Evolutionary conservation across 2,329 filamentous ascomycete genomes (phyloP), one percentile per base, ranked within the genome.

Genomic region (Aaosphaeria pasadenensis): DNA sequence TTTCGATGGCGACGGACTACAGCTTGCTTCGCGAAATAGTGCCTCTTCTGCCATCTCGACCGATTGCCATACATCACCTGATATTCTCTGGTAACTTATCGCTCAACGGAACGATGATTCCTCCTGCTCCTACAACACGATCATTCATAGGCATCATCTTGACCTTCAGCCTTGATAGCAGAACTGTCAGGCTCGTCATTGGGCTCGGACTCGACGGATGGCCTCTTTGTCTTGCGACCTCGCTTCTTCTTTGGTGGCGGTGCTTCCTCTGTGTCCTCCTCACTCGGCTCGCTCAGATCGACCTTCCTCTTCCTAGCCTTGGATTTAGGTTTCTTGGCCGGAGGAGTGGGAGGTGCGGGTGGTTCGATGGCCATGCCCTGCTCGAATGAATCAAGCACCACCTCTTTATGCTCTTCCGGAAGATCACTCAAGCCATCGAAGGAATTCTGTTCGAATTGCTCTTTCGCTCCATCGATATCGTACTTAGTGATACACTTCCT

Each of bases 401-500:
- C 94, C 31, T 81, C 81, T 68, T 89, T 82, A 3, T 84, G 58
- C 1, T 89, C 85, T 1, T 77, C 73, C 24, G 83, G 72, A 1
- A 95, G 70, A 50, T 90, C 86, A 6, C 91, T 88, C 51, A 81
- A 89, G 47, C 88, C 89, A 60, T 94, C 87, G 48, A 95, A 75
- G 42, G 80, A 79, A 46, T 88, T 79, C 11, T 69, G 67, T 2
- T 73, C 71, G 51, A 84, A 77, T 9, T 71, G 66, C 1, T 82
- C 74, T 51, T 84, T 80, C 35, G 88, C 71, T 51, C 86, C 83
- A 44, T 74, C 59, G 49, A 96, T 71, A 57, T 89, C 82, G 44
- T 79, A 76, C 28, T 89, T 87, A 7, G 89, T 94, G 40, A 91
- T 82, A 59, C 91, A 96, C 11, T 89, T 89, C 91, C 91, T 94